Evolutionary conservation across 192 early-diverging fungal genomes (phyloP).

Genomic region (Ambispora gerdemannii): DNA sequence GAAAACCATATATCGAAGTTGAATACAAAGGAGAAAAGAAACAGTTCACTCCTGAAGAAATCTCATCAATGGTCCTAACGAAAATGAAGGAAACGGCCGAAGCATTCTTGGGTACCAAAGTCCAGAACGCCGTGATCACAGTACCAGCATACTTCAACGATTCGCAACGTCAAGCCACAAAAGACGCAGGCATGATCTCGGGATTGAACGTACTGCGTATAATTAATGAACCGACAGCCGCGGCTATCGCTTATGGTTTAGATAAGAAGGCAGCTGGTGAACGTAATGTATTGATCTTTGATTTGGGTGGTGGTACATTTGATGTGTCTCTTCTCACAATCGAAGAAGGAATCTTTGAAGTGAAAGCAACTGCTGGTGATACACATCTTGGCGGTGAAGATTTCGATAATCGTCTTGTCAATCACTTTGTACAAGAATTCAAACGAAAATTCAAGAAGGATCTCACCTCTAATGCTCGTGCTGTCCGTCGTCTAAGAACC

Average conservation of each 20-base stretch:
- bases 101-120: conserved; percentile 78
- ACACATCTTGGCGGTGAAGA: conserved; percentile 99
- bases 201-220: conserved; percentile 98
- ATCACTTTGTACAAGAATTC: conserved; percentile 93
- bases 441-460: conserved; percentile 99
- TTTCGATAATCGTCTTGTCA: conserved; percentile 98
- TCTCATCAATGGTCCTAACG: conserved; percentile 94
- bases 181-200: conserved; percentile 96
- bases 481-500: conserved; percentile 94
- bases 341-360: conserved; percentile 97
- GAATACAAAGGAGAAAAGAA: conserved; percentile 98
- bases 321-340: conserved; percentile 97
- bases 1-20: conserved; percentile 88
- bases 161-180: conserved; percentile 99
- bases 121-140: conserved; percentile 93
- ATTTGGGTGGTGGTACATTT: conserved; percentile 97
- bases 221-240: conserved; percentile 99
- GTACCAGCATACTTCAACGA: conserved; percentile 99
- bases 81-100: conserved; percentile 99
- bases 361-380: conserved; percentile 98
- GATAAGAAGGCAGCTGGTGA: conserved; percentile 92
- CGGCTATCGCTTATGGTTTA: conserved; percentile 98
- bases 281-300: conserved; percentile 94
- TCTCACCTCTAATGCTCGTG: conserved; percentile 82
- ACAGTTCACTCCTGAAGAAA: conserved; percentile 93